These are phyloP conservation scores for Maudiozyma saulgeensis DNA, from an alignment of 805 yeast genomes.

Conservation along the genomic window DNA sequence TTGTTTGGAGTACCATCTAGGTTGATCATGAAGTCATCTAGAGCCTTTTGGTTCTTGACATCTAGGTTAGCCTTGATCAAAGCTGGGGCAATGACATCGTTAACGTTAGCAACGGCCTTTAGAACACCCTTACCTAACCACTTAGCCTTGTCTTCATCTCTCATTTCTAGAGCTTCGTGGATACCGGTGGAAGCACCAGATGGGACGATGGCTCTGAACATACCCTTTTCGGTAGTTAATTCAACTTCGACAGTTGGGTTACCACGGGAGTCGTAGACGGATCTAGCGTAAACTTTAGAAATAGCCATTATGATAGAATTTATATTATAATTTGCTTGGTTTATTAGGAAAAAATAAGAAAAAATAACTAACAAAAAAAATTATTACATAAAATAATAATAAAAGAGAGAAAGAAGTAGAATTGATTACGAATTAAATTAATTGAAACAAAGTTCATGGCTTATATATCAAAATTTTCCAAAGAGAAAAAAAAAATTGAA, in stretches of 20 bases:
- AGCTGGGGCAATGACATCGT: conserved; percentile 91
- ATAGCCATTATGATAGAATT: conserved; percentile 52
- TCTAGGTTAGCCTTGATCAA: conserved; percentile 70
- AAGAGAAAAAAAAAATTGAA: background rate
- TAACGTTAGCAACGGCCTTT: conserved; percentile 95
- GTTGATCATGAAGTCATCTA: conserved; percentile 75
- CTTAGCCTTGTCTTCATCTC: conserved; percentile 95
- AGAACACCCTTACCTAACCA: conserved; percentile 99
- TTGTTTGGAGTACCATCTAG: conserved; percentile 98
- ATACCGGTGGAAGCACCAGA: conserved; percentile 99
- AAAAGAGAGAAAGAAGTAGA: too few relatives aligned
- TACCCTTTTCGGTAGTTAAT: conserved; percentile 81
- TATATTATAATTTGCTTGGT: conserved; percentile 15
- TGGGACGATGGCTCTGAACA: conserved; percentile 96
- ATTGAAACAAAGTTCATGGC: background rate
- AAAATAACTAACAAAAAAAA: conserved; percentile 1
- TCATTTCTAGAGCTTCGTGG: conserved; percentile 96
- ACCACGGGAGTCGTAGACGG: conserved; percentile 99
- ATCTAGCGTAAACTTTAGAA: conserved; percentile 83
- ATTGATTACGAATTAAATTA: background rate
- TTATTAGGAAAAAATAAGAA: conserved; percentile 1
- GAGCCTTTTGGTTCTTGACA: conserved; percentile 74
- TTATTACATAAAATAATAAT: background rate
- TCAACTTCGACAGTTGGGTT: conserved; percentile 99
- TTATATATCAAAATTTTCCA: background rate